Evolutionary conservation across 345 rosid species (phyloP), one percentile per base, ranked within the genome.

Genomic region (Arabidopsis arenosa): DNA sequence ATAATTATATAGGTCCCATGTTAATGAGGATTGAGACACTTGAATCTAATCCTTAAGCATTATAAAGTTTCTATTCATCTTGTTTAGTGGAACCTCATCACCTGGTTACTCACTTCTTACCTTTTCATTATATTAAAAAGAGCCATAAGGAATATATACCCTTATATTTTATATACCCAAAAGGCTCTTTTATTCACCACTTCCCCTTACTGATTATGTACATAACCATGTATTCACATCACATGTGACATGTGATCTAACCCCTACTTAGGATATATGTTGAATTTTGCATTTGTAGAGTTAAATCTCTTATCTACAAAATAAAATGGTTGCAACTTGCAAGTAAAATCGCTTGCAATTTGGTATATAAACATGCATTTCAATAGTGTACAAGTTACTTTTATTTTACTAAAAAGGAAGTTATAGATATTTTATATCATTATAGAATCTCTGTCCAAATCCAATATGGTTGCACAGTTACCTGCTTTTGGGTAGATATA

Each of bases 21-120:
- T 41, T 66, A 41, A n/a, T 60, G 81, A 78, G 73, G 77, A 66
- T 66, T 33, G 69, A 66, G 74, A 78, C 73, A 65, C 2, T 51
- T 72, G 47, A 72, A 77, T 77, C 76, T 77, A 77, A 78, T 78
- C 77, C 73, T 72, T 65, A 66, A 41, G 81, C 81, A 78, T 66
- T 66, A 65, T 72, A 58, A 64, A 48, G 68, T 77, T 64, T 49
- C 49, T 65, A 57, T 77, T 78, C 80, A 72, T 78, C 48, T 54
- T 72, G 63, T 59, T 58, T 78, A 78, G 81, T 72, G 81, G 74
- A 78, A 51, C 63, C 72, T 77, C 54, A 64, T 77, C 72, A 70
- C 67, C 14, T 56, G 77, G 77, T 72, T 78, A 65, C 68, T 78
- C 81, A 49, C 39, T 41, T 72, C 40, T 64, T 49, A 18, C 23